Evolutionary conservation across 306 rosid genomes (phyloP), one percentile per base, ranked within the genome.

Genomic region (Inga leiocalycina): DNA sequence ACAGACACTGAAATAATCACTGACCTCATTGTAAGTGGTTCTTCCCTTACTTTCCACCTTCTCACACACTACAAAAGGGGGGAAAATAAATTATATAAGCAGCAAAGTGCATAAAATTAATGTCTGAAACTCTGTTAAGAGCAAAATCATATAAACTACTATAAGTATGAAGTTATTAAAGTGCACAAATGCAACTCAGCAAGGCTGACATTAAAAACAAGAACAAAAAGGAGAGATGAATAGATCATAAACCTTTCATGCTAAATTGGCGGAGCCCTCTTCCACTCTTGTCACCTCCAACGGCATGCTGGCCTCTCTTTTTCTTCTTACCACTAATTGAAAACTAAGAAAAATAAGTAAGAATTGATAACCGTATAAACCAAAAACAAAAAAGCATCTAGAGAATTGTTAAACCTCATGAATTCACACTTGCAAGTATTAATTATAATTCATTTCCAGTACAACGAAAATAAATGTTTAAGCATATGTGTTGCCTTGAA

Each of bases 201-300:
- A 43, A 16, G 59, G 79, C 65, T 13, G 66, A 46, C 34, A 19
- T 24, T 43, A 79, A 80, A 56, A 17, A 19, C n/a, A 52, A 52
- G 61, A 56, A 19, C 62, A 56, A 2, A 79, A 20, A 4, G 61
- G 75, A 43, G 70, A 27, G 52, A 72, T 65, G 75, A 32, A 76
- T 37, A 80, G 75, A 83, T 84, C 10, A 79, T 57, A 82, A 27
- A 95, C 99, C 99, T 93, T 95, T 95, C 99, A 95, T 95, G 70
- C 98, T 95, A 79, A 95, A 95, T 81, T 95, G 99, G 81, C 99
- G 99, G 73, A 95, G 96, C 70, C 98, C 99, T 87, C 99, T 90
- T 77, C 99, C 99, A 83, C 89, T 91, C 94, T 96, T 93, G 81
- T 96, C 99, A 32, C 94, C 94, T 81, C 92, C 97, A 74, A 89